phyloP scores from a whole-genome alignment of 2,329 filamentous ascomycete genomes.

The Periglandula ipomoeae region DNA sequence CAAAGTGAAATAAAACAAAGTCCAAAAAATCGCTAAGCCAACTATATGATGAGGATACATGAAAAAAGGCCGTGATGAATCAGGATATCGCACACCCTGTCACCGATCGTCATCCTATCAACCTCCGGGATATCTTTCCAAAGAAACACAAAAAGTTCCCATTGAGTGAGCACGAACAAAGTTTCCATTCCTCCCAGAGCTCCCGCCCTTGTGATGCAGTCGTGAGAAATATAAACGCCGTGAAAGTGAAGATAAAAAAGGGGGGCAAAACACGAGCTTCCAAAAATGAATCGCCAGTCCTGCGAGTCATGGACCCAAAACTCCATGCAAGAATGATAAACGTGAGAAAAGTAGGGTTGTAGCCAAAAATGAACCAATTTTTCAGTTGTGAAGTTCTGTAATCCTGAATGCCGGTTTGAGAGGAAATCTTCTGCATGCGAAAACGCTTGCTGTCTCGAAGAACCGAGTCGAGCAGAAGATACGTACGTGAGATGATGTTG shows the following conservation, averaged over 20 bases:
- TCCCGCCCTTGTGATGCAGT: slow-evolving; percentile 2
- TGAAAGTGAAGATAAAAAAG: neutral
- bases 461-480: neutral
- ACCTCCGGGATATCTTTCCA: neutral
- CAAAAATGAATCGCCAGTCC: neutral
- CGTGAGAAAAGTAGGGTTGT: neutral
- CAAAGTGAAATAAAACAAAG: too few species aligned
- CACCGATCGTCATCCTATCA: neutral
- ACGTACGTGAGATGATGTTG: neutral
- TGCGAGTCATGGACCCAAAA: neutral
- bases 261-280: neutral
- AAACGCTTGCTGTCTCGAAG: neutral
- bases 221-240: neutral
- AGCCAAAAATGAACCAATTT: neutral
- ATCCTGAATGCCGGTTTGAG: neutral
- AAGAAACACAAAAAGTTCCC: neutral
- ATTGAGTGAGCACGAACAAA: neutral
- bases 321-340: neutral
- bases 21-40: neutral
- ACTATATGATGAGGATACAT: neutral
- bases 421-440: neutral
- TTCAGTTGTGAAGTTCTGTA: neutral
- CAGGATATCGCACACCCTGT: neutral
- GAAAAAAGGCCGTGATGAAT: neutral
- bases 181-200: neutral